Evolutionary conservation across 1,284 basidiomycete species (phyloP).

Genomic region (Ganoderma multipileum): DNA sequence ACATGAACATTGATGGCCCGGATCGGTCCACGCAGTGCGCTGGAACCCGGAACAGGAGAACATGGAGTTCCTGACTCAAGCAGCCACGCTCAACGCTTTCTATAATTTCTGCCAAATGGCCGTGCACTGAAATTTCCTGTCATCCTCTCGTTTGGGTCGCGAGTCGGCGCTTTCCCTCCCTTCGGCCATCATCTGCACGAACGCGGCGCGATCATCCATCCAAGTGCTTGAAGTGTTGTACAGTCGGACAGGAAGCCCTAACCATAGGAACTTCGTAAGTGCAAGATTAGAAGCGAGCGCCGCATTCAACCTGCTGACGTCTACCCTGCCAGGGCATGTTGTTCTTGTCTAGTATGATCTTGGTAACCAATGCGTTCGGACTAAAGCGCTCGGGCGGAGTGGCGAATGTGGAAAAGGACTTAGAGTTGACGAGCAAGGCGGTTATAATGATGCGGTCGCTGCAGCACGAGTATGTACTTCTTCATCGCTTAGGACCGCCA

Average conservation of each 20-base stretch:
- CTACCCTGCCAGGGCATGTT: background rate
- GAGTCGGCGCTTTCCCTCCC: background rate
- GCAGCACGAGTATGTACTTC: background rate
- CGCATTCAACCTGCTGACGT: background rate
- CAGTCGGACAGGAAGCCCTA: background rate
- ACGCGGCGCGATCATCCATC: background rate
- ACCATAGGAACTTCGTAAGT: background rate
- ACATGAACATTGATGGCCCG: slow-evolving; percentile 23
- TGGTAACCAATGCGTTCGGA: background rate
- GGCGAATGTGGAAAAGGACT: background rate
- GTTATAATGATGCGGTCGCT: background rate
- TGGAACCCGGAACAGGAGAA: slow-evolving; percentile 62
- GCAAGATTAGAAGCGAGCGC: too few relatives aligned
- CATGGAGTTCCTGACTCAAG: slow-evolving; percentile 55
- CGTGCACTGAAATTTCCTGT: slow-evolving; percentile 66
- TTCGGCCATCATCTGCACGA: background rate
- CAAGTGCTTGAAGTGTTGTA: background rate
- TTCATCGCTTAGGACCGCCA: too few relatives aligned
- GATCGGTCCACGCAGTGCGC: background rate
- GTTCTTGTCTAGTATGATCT: background rate
- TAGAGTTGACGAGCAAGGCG: background rate
- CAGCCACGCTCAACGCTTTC: slow-evolving; percentile 56
- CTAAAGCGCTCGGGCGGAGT: background rate
- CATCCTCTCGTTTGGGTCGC: background rate
- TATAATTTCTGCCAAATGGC: slow-evolving; percentile 63